A percentile compares a stretch with the other conserved stretches of the same genome.
Conservation (phyloP, 2,329 filamentous ascomycete genomes). For the Waltergamsia citrina region DNA sequence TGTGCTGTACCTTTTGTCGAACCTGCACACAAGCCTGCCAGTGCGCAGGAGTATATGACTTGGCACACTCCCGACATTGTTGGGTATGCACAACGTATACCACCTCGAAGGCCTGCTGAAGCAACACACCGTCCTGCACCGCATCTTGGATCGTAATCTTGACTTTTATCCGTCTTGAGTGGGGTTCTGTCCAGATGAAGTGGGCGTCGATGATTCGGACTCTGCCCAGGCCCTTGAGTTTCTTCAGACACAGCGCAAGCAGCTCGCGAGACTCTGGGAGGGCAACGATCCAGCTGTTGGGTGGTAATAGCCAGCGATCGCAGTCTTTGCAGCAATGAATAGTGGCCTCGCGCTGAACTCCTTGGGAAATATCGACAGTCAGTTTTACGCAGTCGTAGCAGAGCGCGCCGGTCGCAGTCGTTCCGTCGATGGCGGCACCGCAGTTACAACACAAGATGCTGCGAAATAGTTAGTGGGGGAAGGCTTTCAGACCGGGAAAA, state of each 20-base stretch:
- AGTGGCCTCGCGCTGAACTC: conserved; percentile 82
- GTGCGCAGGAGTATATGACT: conserved; percentile 93
- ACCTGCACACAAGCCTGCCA: conserved; percentile 94
- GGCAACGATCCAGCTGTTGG: conserved; percentile 77
- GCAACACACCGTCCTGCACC: conserved; percentile 51
- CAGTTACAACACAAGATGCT: conserved; percentile 94
- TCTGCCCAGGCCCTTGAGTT: conserved; percentile 76
- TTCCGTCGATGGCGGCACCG: conserved; percentile 90
- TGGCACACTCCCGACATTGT: conserved; percentile 90
- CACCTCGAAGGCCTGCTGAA: conserved; percentile 95
- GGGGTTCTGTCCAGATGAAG: conserved; percentile 98
- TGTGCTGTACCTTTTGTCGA: conserved; percentile 93
- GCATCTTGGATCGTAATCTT: conserved; percentile 85
- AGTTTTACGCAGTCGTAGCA: conserved; percentile 96
- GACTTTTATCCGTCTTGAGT: conserved; percentile 84
- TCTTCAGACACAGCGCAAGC: conserved; percentile 82
- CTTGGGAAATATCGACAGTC: conserved; percentile 84
- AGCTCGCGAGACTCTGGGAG: conserved; percentile 83
- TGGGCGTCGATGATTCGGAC: conserved; percentile 91
- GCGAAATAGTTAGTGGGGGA: not conserved
- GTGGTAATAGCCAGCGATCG: conserved; percentile 86
- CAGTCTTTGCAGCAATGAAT: conserved; percentile 91
- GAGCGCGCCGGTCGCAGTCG: conserved; percentile 72
- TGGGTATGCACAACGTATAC: conserved; percentile 84
- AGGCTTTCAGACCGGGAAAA: conserved; percentile 1